Conservation (phyloP, 345 rosid species). For the Theobroma cacao region DNA sequence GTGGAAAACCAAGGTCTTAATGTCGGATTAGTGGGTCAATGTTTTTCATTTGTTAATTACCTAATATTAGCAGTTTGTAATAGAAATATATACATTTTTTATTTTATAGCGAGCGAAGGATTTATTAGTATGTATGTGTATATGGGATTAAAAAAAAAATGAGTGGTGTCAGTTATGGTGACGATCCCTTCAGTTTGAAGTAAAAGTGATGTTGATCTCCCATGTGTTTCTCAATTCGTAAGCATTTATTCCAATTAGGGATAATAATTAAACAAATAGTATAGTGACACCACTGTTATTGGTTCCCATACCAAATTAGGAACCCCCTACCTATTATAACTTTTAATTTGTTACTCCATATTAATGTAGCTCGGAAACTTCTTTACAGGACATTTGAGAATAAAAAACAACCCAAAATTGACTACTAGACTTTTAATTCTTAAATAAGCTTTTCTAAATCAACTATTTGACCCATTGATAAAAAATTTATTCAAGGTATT, state of each 20-base stretch:
- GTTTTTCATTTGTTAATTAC: neutral
- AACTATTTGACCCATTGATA: too few relatives aligned
- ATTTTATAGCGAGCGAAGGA: neutral
- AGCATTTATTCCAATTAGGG: neutral
- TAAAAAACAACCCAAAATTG: too few relatives aligned
- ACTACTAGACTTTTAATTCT: too few relatives aligned
- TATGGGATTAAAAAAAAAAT: neutral
- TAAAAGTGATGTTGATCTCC: neutral
- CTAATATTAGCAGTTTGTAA: neutral
- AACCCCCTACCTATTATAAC: too few relatives aligned
- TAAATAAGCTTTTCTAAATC: too few relatives aligned
- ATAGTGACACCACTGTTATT: neutral
- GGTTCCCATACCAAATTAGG: neutral
- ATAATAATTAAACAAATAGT: neutral
- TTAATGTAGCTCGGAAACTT: too few relatives aligned
- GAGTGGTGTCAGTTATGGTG: neutral
- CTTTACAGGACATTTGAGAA: too few relatives aligned
- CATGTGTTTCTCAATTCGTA: neutral
- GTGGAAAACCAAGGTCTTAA: constrained; percentile 63
- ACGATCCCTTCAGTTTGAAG: neutral
- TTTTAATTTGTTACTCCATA: too few relatives aligned
- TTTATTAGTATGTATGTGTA: neutral
- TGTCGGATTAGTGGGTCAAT: neutral
- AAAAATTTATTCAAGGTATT: too few relatives aligned
- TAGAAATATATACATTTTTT: neutral